Evolutionary conservation across 192 early-diverging fungal genomes (phyloP), one percentile per base, ranked within the genome.

Genomic region (Dispira parvispora): DNA sequence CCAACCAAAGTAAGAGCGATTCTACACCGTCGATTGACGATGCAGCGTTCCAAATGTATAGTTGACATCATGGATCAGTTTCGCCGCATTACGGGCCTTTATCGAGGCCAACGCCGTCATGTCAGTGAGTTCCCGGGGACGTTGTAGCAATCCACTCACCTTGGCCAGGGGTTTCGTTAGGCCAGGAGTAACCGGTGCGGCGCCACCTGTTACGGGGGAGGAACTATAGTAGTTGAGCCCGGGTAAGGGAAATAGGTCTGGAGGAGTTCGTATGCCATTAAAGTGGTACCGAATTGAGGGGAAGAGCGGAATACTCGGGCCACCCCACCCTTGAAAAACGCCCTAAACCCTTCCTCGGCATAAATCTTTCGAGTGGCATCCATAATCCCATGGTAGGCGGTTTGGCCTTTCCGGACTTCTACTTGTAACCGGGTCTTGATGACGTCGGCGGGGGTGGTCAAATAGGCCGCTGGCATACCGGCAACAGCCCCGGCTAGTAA

Each of bases 361-460:
- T 83, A 83, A 53, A 98, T 98, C 67, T 93, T 95, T 67, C 76
- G 69, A 25, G 86, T 83, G 13, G 89, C 90, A 75, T 95, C 92
- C 2, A 76, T 25, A 43, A 98, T 84, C 18, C 95, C 95, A 32
- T 71, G 80, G 71, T 95, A 94, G 3, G 78, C 78, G 8, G 90
- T 90, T 70, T 95, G 87, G 56, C 92, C 92, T 66, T 85, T 82
- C 46, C 83, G 77, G 32, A 91, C 92, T 61, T 90, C 88, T 28
- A 94, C 95, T 73, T 98, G 95, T 43, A 98, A 72, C 61, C 95
- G 87, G 14, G 95, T 98, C 76, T 97, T 96, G 76, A 98, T 95
- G 28, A 98, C 95, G 76, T 98, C 95, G 42, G 91, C 90, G 16
- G 95, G 95, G 0, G 95, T 98, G 42, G 92, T 91, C 42, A 98